phyloP scores from a whole-genome alignment of 139 green algal species.

The Chlamydomonas sp. region DNA sequence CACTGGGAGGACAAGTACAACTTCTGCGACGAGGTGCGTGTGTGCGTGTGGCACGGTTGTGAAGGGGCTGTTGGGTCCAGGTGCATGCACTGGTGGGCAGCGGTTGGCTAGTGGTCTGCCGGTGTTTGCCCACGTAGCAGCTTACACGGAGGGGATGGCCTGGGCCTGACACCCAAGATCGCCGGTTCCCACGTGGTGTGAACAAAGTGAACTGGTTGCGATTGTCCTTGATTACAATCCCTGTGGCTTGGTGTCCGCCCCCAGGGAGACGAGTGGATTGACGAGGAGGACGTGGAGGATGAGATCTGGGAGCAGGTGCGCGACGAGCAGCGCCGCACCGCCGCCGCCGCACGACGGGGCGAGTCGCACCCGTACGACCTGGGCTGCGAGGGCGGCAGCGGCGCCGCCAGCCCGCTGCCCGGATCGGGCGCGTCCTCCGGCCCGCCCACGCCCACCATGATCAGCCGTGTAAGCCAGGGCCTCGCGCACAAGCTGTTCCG shows the following conservation, averaged over 20 bases:
- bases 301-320: constrained; percentile 12
- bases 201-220: too few species aligned
- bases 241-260: neutral
- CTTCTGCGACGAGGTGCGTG: constrained; percentile 13
- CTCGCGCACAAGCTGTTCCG: constrained; percentile 25
- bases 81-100: neutral
- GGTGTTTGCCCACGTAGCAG: too few species aligned
- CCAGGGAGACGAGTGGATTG: constrained; percentile 36
- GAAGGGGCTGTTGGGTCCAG: neutral
- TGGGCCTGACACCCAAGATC: too few species aligned
- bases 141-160: too few species aligned
- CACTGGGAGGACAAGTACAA: constrained; percentile 26
- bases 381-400: neutral
- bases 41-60: neutral
- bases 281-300: constrained; percentile 53
- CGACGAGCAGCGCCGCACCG: constrained; percentile 13
- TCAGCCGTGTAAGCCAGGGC: neutral
- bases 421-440: neutral
- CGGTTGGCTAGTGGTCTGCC: too few species aligned
- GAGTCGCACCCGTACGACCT: neutral
- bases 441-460: neutral
- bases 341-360: neutral
- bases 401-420: neutral
- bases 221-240: neutral
- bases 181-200: too few species aligned